Evolutionary conservation across 768 basidiomycete species (phyloP), one percentile per base, ranked within the genome.

Genomic region (Tylopilus plumbeoviolaceoides): DNA sequence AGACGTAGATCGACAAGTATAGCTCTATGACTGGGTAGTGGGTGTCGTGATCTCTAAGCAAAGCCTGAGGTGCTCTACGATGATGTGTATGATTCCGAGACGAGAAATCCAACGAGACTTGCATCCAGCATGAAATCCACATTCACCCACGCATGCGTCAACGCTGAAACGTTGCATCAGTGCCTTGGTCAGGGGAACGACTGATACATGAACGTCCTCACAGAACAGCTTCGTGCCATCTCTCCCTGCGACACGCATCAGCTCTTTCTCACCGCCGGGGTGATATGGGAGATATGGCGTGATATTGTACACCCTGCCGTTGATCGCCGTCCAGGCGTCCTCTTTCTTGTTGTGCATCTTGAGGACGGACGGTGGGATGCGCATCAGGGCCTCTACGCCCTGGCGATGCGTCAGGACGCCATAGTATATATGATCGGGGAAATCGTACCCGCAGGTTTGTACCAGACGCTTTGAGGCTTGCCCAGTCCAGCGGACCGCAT

Each of bases 71-170:
- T 12, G 2, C 38, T 60, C 64, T 71, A 73, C 48, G 12, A 33
- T 33, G 73, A 74, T 20, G 72, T 67, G 30, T 74, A 71, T 27
- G 83, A 79, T 60, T 92, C 90, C 1, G 86, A 69, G 12, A 94
- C 83, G 38, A 99, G 73, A 63, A 97, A 90, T 15, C 95, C 95
- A 35, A 99, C 88, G 43, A 97, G 75, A 68, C 92, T 98, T 31
- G 84, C 79, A 65, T 98, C 95, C 20, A 99, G 76, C 91, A 98
- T 97, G 61, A 87, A 87, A 47, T 99, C 95, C n/a, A 80, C 82
- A 60, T 92, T 98, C 30, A 99, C 94, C 95, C 95, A 99, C 4
- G 87, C 90, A 69, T 99, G 95, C 0, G 95, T 98, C 21, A 81
- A 71, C 43, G 88, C 95, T 98, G 58, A 3, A 41, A 33, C 14